Evolutionary conservation across 2,329 filamentous ascomycete genomes (phyloP).

Genomic region (Lojkania enalia): DNA sequence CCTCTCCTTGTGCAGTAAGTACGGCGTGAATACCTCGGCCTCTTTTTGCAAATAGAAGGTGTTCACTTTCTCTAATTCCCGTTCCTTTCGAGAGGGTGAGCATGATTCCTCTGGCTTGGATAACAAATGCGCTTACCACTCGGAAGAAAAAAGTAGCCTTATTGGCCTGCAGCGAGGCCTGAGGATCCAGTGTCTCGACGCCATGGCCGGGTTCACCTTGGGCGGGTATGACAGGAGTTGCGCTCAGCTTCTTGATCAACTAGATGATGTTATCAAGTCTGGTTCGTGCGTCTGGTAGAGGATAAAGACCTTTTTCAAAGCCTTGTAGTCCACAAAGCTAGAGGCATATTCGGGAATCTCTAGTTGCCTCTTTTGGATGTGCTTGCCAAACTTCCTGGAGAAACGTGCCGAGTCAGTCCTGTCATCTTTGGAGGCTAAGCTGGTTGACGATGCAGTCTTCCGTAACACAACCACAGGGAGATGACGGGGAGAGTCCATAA

Average conservation of each 20-base stretch:
- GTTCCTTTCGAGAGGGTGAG: constrained; percentile 64
- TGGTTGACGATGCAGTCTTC: constrained; percentile 41
- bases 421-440: constrained; percentile 42
- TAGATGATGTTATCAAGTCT: constrained; percentile 47
- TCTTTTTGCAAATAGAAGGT: constrained; percentile 97
- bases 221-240: constrained; percentile 80
- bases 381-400: constrained; percentile 97
- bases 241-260: constrained; percentile 98
- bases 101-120: background rate
- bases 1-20: too few relatives aligned
- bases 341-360: constrained; percentile 99
- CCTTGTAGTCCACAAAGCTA: constrained; percentile 99
- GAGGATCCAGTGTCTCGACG: constrained; percentile 67
- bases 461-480: constrained; percentile 33
- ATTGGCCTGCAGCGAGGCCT: constrained; percentile 89
- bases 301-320: constrained; percentile 82
- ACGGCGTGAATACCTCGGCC: constrained; percentile 75
- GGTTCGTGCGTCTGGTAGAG: background rate
- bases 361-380: constrained; percentile 98
- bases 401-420: constrained; percentile 44
- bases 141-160: constrained; percentile 99
- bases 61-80: constrained; percentile 98
- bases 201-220: constrained; percentile 63
- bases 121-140: constrained; percentile 60
- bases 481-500: constrained; percentile 39